Conservation (phyloP, 2,329 filamentous ascomycete species). For the Alternaria brassicicola region DNA sequence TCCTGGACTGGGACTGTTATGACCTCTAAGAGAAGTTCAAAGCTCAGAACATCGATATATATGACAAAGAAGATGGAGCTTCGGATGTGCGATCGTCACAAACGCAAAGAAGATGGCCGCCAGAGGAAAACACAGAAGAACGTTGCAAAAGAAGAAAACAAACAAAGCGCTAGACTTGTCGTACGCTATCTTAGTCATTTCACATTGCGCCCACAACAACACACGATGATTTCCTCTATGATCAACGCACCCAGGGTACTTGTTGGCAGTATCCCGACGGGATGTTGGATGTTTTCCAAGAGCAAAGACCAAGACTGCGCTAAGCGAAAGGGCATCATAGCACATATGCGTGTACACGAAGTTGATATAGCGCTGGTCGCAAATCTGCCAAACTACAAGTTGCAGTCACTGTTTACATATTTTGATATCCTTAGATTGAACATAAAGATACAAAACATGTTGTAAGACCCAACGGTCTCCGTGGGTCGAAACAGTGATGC, state of each 20-base stretch:
- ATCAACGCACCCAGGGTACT: neutral
- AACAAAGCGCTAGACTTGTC: neutral
- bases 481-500: too few relatives aligned
- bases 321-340: neutral
- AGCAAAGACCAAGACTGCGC: neutral
- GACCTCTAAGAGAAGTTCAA: neutral
- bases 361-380: neutral
- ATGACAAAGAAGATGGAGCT: neutral
- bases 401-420: neutral
- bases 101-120: too few relatives aligned
- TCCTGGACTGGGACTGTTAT: neutral
- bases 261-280: too few relatives aligned
- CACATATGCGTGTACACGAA: neutral
- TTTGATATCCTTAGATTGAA: neutral
- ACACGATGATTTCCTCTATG: neutral
- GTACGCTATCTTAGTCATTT: neutral
- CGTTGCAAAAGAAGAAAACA: neutral
- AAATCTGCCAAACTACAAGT: neutral
- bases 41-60: neutral
- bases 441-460: neutral
- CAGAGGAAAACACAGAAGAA: neutral
- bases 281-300: neutral
- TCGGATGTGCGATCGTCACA: neutral
- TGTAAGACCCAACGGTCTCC: neutral
- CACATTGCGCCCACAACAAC: neutral